Evolutionary conservation across 2,329 filamentous ascomycete species (phyloP), one percentile per base, ranked within the genome.

Genomic region (Xylariales sp.): DNA sequence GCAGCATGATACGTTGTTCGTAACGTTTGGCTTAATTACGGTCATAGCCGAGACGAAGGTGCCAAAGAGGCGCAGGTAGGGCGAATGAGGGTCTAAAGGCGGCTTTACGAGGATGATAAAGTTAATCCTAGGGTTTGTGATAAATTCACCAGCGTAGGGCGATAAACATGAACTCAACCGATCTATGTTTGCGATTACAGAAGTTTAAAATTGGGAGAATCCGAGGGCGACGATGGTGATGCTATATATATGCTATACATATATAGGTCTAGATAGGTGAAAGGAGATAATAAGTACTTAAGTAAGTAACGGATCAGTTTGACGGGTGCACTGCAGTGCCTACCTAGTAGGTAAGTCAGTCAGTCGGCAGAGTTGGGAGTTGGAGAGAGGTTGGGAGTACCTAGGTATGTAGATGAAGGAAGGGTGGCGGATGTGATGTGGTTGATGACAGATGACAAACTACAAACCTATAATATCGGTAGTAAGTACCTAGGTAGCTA

Each of bases 1-100:
- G 77, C 90, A 93, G 80, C 91, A 93, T 14, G 86, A 84, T 77
- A 83, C 81, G 59, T 69, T 55, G 8, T 65, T 50, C 10, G 64
- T 41, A 43, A 71, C 39, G 9, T 58, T 59, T 14, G 50, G 56
- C 60, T 73, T 73, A 10, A 53, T 62, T n/a, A 72, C 52, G n/a
- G 73, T 72, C 75, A 76, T 76, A 28, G 23, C 65, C 1, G 10
- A 49, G 45, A 48, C 8, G 7, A n/a, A 41, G 3, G 30, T 28
- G 36, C 12, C 9, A 16, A 34, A 34, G 32, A 41, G 45, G 59
- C 28, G 55, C 14, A 14, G 45, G 30, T 36, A 28, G 18, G 43
- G 16, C 28, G n/a, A 54, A 43, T 30, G 30, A n/a, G 2, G 46
- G 46, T 34, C 18, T 32, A n/a, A 30, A 48, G 52, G 18, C 18